phyloP scores from a whole-genome alignment of 164 flowering plant genomes.

The Magnolia kwangsiensis region DNA sequence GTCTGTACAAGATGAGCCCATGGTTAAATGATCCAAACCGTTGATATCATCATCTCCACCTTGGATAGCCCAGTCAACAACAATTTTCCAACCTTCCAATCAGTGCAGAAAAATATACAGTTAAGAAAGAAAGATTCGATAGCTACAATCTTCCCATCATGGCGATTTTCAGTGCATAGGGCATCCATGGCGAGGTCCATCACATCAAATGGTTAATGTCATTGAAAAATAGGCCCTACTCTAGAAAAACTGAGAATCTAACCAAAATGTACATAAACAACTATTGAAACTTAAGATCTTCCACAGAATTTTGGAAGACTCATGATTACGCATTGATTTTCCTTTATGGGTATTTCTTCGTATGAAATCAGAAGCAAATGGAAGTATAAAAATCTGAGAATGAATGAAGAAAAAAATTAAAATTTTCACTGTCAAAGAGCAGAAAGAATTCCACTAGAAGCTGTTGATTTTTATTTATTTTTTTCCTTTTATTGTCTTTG shows the following conservation, averaged over 20 bases:
- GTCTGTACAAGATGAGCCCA: too few species aligned
- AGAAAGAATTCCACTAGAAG: constrained; percentile 1
- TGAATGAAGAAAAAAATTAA: neutral
- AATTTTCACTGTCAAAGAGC: neutral
- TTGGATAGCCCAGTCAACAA: neutral
- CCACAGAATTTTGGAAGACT: neutral
- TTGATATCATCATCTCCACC: neutral
- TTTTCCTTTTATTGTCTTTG: too few species aligned
- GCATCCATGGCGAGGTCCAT: neutral
- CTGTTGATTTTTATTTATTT: neutral
- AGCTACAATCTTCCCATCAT: neutral
- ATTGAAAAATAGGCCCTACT: neutral
- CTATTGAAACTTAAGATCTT: neutral
- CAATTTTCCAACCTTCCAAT: neutral
- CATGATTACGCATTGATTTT: neutral
- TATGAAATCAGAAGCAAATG: neutral
- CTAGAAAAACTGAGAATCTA: neutral
- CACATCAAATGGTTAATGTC: neutral
- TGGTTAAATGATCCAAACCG: neutral
- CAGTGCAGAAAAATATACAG: neutral
- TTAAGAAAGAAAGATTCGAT: neutral
- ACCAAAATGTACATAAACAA: neutral
- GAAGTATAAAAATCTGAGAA: neutral
- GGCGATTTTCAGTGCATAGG: neutral
- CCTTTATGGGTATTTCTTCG: neutral